phyloP scores from a whole-genome alignment of 371 early-diverging fungal species.

The Rhizopus stolonifer region DNA sequence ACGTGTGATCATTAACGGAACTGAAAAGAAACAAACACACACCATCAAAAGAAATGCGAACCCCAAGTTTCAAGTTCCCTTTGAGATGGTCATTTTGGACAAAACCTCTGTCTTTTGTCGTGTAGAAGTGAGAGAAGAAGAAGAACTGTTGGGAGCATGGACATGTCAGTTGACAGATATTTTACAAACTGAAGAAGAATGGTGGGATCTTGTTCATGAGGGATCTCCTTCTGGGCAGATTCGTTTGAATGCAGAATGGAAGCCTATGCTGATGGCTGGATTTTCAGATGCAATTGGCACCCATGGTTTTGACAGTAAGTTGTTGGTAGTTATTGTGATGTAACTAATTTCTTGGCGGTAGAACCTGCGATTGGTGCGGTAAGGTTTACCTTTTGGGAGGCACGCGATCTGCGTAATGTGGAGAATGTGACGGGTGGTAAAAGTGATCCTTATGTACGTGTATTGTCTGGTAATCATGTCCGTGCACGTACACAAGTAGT shows the following conservation, averaged over 20 bases:
- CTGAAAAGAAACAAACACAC: conserved; percentile 39
- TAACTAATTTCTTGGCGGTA: conserved; percentile 11
- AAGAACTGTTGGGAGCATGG: conserved; percentile 35
- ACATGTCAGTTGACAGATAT: conserved; percentile 33
- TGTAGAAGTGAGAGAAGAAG: conserved; percentile 43
- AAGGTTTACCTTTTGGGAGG: conserved; percentile 74
- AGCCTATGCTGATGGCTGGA: conserved; percentile 54
- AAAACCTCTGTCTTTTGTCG: conserved; percentile 36
- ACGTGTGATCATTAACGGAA: conserved; percentile 48
- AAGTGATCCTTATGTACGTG: conserved; percentile 84
- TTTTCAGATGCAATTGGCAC: conserved; percentile 36
- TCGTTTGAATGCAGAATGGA: conserved; percentile 55
- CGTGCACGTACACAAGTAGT: conserved; percentile 71
- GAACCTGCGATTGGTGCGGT: conserved; percentile 80
- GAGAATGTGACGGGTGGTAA: conserved; percentile 65
- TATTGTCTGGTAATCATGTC: conserved; percentile 63
- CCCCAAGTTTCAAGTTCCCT: conserved; percentile 50
- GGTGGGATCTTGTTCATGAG: conserved; percentile 47
- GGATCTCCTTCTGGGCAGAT: conserved; percentile 36
- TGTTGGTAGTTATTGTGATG: neutral
- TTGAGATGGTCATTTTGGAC: conserved; percentile 53
- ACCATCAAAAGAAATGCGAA: conserved; percentile 41
- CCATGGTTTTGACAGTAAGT: conserved; percentile 43
- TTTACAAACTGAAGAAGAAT: conserved; percentile 38
- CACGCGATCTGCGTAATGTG: conserved; percentile 72